phyloP scores from a whole-genome alignment of 192 early-diverging fungal genomes.

The Backusella circina region DNA sequence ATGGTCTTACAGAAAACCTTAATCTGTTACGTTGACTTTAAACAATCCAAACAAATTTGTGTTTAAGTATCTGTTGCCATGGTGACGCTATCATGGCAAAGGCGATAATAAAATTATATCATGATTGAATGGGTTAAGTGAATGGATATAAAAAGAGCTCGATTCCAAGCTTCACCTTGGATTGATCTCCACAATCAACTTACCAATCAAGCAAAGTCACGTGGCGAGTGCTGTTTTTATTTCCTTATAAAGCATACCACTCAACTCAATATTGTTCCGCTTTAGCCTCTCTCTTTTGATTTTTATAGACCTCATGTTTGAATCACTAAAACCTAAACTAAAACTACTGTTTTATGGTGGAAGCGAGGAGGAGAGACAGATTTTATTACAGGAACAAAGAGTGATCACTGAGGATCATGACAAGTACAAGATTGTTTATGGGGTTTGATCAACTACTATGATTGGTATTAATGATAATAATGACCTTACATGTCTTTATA shows the following conservation, averaged over 20 bases:
- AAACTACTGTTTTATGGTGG: not conserved
- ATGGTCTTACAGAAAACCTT: not conserved
- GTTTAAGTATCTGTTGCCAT: too few relatives aligned
- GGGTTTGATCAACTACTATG: not conserved
- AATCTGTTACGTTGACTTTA: not conserved
- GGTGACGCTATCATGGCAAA: too few relatives aligned
- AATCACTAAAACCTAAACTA: not conserved
- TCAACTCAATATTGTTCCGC: not conserved
- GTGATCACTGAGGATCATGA: not conserved
- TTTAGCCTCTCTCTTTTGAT: not conserved
- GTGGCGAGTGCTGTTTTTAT: not conserved
- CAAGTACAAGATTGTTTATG: conserved; percentile 10
- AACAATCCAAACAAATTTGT: not conserved
- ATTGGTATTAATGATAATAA: not conserved
- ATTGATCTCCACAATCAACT: not conserved
- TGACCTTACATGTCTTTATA: not conserved
- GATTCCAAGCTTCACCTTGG: not conserved
- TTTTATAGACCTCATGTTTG: not conserved
- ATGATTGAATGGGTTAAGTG: too few relatives aligned
- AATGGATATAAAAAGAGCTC: too few relatives aligned
- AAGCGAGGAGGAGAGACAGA: not conserved
- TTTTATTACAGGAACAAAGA: not conserved
- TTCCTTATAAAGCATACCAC: not conserved
- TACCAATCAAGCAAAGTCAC: not conserved
- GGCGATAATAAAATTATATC: too few relatives aligned